Conservation (phyloP, 2,329 filamentous ascomycete species). For the Thermothelomyces thermophilus region DNA sequence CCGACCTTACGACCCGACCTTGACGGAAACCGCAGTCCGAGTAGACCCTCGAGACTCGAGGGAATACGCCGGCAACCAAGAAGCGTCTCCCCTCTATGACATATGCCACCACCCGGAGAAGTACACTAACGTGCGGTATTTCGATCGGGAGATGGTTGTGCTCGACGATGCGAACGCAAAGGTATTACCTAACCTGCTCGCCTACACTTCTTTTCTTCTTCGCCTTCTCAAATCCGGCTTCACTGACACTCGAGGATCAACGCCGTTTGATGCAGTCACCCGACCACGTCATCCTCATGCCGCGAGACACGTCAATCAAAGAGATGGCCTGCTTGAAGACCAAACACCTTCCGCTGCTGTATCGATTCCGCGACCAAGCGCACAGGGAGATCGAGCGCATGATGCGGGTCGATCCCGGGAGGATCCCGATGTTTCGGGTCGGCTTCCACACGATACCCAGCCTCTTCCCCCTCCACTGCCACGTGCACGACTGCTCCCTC, state of each 20-base stretch:
- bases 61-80: neutral
- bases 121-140: neutral
- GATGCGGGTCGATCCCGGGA: neutral
- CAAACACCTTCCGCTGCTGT: neutral
- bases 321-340: neutral
- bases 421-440: neutral
- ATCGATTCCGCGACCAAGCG: neutral
- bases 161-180: constrained; percentile 3
- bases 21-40: neutral
- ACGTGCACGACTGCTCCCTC: constrained; percentile 1
- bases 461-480: constrained; percentile 1
- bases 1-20: neutral
- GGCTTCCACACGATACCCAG: constrained; percentile 3
- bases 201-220: neutral
- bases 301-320: neutral
- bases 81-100: neutral
- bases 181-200: neutral
- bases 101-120: neutral
- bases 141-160: neutral
- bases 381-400: neutral
- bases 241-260: neutral
- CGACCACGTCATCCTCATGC: constrained; percentile 3
- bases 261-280: neutral
- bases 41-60: neutral
- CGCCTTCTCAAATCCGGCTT: neutral